These are phyloP conservation scores for Lithocarpus polystachyus DNA, from an alignment of 306 rosid genomes.

Conservation along the genomic window DNA sequence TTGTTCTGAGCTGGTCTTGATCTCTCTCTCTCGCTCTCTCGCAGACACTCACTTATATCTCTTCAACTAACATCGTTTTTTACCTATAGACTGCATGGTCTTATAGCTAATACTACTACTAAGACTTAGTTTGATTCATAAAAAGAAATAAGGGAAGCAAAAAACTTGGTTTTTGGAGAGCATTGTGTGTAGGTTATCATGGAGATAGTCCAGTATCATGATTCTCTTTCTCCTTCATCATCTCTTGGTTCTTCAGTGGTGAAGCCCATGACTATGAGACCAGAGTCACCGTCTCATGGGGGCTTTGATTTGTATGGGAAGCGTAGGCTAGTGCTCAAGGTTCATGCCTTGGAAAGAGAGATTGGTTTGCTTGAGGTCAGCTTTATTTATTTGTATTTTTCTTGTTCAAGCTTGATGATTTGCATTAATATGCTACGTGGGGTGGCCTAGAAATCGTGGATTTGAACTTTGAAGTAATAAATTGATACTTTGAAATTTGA, in stretches of 20 bases:
- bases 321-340: conserved; percentile 33
- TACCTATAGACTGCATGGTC: too few species aligned
- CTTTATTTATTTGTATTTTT: neutral
- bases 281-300: conserved; percentile 36
- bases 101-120: too few species aligned
- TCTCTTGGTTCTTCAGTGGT: conserved; percentile 5
- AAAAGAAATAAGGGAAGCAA: too few species aligned
- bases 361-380: conserved; percentile 39
- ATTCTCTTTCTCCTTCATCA: neutral
- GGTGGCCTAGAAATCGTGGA: neutral
- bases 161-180: too few species aligned
- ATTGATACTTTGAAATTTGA: neutral
- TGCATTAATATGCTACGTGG: neutral
- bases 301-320: conserved; percentile 36
- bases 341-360: conserved; percentile 46
- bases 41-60: too few species aligned
- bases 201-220: conserved; percentile 15
- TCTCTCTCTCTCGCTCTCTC: neutral
- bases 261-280: conserved; percentile 18
- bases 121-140: too few species aligned
- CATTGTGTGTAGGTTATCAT: neutral
- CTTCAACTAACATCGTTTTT: too few species aligned
- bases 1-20: neutral
- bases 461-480: neutral
- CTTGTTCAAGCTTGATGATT: neutral